Conservation (phyloP, 169 alveolate genomes). For the Eimeria maxima region DNA sequence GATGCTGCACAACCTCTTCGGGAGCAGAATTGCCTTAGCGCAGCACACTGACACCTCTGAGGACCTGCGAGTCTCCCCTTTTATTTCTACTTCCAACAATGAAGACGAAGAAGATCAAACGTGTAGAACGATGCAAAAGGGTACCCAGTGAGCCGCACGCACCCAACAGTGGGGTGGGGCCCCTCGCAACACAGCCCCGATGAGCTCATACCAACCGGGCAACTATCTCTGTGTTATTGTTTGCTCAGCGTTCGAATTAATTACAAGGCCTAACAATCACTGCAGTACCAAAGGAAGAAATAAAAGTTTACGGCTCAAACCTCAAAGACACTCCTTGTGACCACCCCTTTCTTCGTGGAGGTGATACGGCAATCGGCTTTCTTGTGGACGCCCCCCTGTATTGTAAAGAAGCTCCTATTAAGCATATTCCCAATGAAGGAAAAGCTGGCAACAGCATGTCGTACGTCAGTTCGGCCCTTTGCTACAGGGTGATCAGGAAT, state of each 20-base stretch:
- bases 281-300: not conserved
- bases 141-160: not conserved
- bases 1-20: not conserved
- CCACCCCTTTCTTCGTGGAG: not conserved
- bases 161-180: slow-evolving; percentile 50
- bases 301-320: not conserved
- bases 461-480: not conserved
- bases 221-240: not conserved
- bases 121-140: not conserved
- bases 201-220: not conserved
- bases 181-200: slow-evolving; percentile 25
- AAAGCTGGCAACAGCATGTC: not conserved
- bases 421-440: not conserved
- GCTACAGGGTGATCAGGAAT: not conserved
- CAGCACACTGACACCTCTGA: slow-evolving; percentile 2
- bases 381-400: not conserved
- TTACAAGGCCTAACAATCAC: not conserved
- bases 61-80: not conserved
- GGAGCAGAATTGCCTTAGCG: not conserved
- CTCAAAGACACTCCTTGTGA: not conserved
- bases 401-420: not conserved
- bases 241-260: not conserved
- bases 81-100: not conserved
- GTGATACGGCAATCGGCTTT: not conserved
- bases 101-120: not conserved